A percentile compares a stretch with the other conserved stretches of the same genome.
These are phyloP conservation scores for Chrysochromulina parva DNA, from an alignment of 78 protist genomes.

Conservation along the genomic window DNA sequence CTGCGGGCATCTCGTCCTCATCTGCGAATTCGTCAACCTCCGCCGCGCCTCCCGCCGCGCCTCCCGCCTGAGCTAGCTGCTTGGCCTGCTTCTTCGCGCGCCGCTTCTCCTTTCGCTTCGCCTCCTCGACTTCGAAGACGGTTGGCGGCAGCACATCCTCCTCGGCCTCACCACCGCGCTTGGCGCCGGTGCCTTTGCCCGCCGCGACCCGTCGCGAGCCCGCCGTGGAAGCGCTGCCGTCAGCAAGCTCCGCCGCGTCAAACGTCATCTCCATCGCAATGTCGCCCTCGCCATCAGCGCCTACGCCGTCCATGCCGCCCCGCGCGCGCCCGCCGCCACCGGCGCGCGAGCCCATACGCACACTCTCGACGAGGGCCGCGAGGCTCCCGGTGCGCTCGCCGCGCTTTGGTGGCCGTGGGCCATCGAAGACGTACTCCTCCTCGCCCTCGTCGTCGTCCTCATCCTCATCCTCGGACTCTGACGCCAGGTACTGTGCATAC, in stretches of 20 bases:
- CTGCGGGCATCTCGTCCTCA: neutral
- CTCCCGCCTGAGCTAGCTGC: neutral
- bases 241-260: no score
- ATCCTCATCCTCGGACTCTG: neutral
- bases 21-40: neutral
- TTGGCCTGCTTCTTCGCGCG: neutral
- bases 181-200: neutral
- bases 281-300: neutral
- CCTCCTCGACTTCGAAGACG: neutral
- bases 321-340: neutral
- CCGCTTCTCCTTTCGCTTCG: neutral
- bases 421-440: neutral
- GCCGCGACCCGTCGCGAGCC: neutral
- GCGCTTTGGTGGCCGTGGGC: neutral
- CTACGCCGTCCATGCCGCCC: neutral
- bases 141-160: no score
- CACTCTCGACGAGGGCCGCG: no score
- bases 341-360: no score
- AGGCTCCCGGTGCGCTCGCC: neutral
- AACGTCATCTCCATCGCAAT: no score
- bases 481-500: neutral
- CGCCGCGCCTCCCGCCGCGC: neutral
- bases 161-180: neutral
- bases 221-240: no score
- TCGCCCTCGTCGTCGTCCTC: neutral